A percentile compares a stretch with the other conserved stretches of the same genome.
These are phyloP conservation scores for Tinospora cordifolia DNA, from an alignment of 164 flowering plant genomes.

Conservation along the genomic window DNA sequence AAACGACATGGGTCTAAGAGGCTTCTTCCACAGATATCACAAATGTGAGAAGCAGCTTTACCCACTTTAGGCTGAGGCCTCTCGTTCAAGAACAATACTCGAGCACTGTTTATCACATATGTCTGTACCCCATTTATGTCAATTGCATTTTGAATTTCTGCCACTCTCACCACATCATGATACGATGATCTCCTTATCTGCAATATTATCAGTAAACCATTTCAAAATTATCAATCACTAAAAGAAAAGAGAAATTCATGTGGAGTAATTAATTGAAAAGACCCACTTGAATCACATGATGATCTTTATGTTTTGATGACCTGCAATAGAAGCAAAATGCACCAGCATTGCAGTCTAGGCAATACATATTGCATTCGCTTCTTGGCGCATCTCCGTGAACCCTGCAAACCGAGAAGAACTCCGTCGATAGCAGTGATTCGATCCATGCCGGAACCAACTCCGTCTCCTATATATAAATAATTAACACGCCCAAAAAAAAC, in stretches of 20 bases:
- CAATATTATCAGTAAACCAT: neutral
- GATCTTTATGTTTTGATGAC: constrained; percentile 63
- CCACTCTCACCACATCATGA: constrained; percentile 91
- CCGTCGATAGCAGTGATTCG: constrained; percentile 51
- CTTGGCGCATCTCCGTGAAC: constrained; percentile 63
- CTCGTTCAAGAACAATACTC: constrained; percentile 79
- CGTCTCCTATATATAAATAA: constrained; percentile 23
- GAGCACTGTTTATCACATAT: constrained; percentile 90
- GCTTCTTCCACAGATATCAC: constrained; percentile 76
- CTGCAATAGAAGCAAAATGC: constrained; percentile 89
- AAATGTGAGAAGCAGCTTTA: constrained; percentile 59
- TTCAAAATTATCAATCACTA: neutral
- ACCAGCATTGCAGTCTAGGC: constrained; percentile 59
- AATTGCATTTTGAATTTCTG: constrained; percentile 63
- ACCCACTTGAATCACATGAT: constrained; percentile 76
- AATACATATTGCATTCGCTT: constrained; percentile 86
- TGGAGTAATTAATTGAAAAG: neutral
- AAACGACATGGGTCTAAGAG: constrained; percentile 73
- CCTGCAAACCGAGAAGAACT: constrained; percentile 62
- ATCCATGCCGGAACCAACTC: constrained; percentile 77
- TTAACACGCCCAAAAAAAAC: neutral
- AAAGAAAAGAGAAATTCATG: no score
- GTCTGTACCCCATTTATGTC: constrained; percentile 88
- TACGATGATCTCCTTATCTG: constrained; percentile 95
- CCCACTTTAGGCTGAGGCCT: constrained; percentile 80